These are phyloP conservation scores for Ormosia emarginata DNA, from an alignment of 306 rosid genomes.

Conservation along the genomic window DNA sequence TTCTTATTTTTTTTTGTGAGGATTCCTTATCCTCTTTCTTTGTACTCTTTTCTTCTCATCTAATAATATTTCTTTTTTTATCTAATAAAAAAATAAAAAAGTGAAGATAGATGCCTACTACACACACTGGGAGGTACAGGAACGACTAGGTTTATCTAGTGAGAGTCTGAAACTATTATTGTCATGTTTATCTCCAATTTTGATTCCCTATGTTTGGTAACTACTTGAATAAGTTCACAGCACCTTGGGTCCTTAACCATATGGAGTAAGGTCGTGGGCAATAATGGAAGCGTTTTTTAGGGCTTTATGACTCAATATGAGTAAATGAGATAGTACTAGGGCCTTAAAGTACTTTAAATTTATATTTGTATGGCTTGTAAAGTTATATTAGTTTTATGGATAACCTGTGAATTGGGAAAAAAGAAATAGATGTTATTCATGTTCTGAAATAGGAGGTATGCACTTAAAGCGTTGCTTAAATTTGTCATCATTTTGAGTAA, in stretches of 20 bases:
- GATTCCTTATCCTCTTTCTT: no score
- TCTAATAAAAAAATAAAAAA: no score
- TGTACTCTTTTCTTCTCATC: no score
- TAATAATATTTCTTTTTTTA: no score
- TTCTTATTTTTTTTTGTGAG: no score
- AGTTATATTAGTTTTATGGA: no score
- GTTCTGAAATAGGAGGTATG: no score
- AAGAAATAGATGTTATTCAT: no score
- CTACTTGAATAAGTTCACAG: neutral
- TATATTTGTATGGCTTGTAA: no score
- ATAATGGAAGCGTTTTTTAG: neutral
- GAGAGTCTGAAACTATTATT: neutral
- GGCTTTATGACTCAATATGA: conserved; percentile 5
- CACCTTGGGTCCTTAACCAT: neutral
- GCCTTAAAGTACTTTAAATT: no score
- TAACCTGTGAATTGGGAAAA: no score
- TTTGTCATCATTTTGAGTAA: neutral
- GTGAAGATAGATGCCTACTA: conserved; percentile 12
- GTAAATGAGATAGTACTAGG: neutral
- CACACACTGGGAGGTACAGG: conserved; percentile 24
- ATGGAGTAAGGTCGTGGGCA: neutral
- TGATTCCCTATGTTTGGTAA: neutral
- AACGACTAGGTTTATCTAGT: neutral
- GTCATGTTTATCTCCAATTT: neutral
- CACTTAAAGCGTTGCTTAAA: no score